phyloP scores from a whole-genome alignment of 2,329 filamentous ascomycete species.

The Diaporthe citriasiana region DNA sequence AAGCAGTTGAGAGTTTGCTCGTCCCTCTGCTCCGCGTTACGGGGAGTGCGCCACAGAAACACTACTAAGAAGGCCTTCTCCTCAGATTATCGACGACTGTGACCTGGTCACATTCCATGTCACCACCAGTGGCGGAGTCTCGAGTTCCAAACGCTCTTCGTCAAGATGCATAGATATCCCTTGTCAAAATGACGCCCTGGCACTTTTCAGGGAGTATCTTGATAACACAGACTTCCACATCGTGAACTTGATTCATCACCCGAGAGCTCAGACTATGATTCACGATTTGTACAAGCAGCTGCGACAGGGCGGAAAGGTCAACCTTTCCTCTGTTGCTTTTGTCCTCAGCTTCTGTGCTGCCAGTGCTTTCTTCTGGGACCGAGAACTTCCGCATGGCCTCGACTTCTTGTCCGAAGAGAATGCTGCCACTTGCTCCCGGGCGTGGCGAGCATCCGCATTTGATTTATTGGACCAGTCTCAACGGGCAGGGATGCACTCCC shows the following conservation, averaged over 20 bases:
- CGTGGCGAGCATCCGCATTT: slow-evolving; percentile 54
- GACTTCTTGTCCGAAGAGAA: slow-evolving; percentile 44
- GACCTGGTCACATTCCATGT: slow-evolving; percentile 36
- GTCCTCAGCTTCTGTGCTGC: slow-evolving; percentile 49
- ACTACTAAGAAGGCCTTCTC: neutral
- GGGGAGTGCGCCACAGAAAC: neutral
- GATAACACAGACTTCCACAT: slow-evolving; percentile 45
- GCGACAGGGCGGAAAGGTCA: slow-evolving; percentile 35
- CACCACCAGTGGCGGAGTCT: neutral
- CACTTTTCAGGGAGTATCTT: slow-evolving; percentile 48
- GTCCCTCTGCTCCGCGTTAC: neutral
- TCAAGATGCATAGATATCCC: slow-evolving; percentile 33
- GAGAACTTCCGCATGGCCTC: neutral
- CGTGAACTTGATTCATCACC: slow-evolving; percentile 44
- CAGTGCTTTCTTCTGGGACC: slow-evolving; percentile 49
- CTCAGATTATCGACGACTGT: slow-evolving; percentile 31
- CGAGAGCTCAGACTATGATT: slow-evolving; percentile 43
- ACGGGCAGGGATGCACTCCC: slow-evolving; percentile 47
- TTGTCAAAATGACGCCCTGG: slow-evolving; percentile 45
- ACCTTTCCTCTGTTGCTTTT: slow-evolving; percentile 46
- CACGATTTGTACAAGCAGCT: slow-evolving; percentile 45
- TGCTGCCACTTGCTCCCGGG: slow-evolving; percentile 39
- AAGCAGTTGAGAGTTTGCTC: neutral
- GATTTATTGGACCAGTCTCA: slow-evolving; percentile 54
- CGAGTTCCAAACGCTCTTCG: neutral